Base-by-base conservation (phyloP, 2,329 filamentous ascomycete genomes). In the Emergomyces orientalis region DNA sequence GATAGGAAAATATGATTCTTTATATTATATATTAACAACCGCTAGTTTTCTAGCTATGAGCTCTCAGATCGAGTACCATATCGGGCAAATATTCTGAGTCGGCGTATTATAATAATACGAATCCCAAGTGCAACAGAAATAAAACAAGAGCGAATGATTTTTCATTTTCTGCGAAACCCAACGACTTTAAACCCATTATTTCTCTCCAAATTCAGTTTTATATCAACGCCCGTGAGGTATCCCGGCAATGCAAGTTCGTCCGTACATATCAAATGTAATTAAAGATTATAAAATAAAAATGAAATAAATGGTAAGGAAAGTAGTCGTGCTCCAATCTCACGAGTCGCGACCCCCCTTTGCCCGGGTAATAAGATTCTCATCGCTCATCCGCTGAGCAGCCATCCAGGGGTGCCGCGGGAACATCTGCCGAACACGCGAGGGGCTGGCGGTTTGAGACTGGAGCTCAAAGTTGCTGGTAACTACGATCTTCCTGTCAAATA, bases 381-480 rank as follows among this genome's bases (percentile, higher is more conserved):
- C 30, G 13, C 51, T 54, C 30, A 54, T 32, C 51, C 51, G 51
- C 17, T 54, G 27, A 9, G 30, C 6, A 32, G 51, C 32, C 27
- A 30, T 34, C 51, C 51, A 54, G 17, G 51, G 55, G 13, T 58
- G 55, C n/a, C 39, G 55, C 55, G 55, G 55, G 13, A 58, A 58
- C 55, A 58, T 58, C 55, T 61, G 41, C 22, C 32, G 43, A 13
- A 52, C 34, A n/a, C 43, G 43, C 4, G 25, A 25, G 25, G 59
- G 59, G 19, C 43, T 61, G 30, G n/a, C 47, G 5, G 47, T 54
- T 3, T 61, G 41, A 25, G 49, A 47, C 32, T 54, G 32, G 8
- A 61, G 32, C 43, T 61, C 59, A 27, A 61, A 51, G 30, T 49
- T 61, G 34, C 47, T 61, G 43, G 43, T 61, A 25, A 61, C 59